Percentiles rank a stretch among this genome's conserved stretches.
phyloP scores from a whole-genome alignment of 2,329 filamentous ascomycete species.

The Chaetomium olivaceum region DNA sequence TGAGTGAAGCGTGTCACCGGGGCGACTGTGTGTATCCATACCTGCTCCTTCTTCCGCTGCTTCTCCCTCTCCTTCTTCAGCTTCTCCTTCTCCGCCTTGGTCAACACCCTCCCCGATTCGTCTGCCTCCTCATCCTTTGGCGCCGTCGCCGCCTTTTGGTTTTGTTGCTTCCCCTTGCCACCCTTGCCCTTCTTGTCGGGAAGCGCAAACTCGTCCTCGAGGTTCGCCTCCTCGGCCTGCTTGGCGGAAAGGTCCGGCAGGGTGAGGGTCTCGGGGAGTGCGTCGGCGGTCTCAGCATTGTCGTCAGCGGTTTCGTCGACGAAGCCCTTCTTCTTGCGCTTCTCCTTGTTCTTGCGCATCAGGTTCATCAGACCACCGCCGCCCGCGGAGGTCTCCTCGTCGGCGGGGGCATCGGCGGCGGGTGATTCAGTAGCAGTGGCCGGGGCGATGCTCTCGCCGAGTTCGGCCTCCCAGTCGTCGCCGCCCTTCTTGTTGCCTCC shows the following conservation, averaged over 20 bases:
- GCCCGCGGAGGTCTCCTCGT: conserved; percentile 55
- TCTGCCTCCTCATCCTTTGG: conserved; percentile 46
- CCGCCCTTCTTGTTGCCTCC: conserved; percentile 69
- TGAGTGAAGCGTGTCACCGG: not conserved
- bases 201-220: conserved; percentile 83
- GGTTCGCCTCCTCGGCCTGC: conserved; percentile 75
- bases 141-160: conserved; percentile 48
- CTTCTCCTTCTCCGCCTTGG: conserved; percentile 98
- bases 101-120: conserved; percentile 71
- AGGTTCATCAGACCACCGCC: conserved; percentile 75
- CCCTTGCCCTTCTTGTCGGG: conserved; percentile 75
- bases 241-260: conserved; percentile 60
- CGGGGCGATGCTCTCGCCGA: conserved; percentile 75
- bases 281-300: conserved; percentile 61
- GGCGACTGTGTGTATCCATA: conserved; percentile 39
- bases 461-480: conserved; percentile 93
- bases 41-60: conserved; percentile 97
- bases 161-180: conserved; percentile 51
- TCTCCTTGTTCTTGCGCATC: conserved; percentile 78
- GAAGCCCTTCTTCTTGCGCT: conserved; percentile 85
- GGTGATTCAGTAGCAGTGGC: conserved; percentile 55
- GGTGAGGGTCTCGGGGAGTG: conserved; percentile 42
- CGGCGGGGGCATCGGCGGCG: conserved; percentile 51
- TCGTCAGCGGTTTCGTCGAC: conserved; percentile 66
- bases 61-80: conserved; percentile 98